Evolutionary conservation across 768 basidiomycete species (phyloP), one percentile per base, ranked within the genome.

Genomic region (Melanogaster broomeanus): DNA sequence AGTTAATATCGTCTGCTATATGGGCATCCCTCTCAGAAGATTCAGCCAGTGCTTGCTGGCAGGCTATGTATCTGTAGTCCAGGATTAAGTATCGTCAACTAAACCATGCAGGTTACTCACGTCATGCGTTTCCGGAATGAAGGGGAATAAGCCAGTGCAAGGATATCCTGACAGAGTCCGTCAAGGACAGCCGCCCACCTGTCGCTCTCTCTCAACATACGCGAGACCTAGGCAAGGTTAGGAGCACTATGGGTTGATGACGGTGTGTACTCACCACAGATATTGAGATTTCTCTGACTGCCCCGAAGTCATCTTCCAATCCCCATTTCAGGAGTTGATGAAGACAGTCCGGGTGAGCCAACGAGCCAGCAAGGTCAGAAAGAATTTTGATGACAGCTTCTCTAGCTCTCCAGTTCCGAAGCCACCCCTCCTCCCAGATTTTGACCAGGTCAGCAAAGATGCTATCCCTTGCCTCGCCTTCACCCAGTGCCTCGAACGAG

Each of bases 331-430:
- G 67, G 28, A 95, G 71, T 40, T 68, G 70, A 39, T 77, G 65
- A n/a, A 90, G 64, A 15, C 74, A 64, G n/a, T 73, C 71, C 30
- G 77, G 72, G 22, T 74, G 69, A 16, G 77, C 71, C 19, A 69
- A 63, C 15, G 73, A 75, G 13, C 78, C 68, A 24, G 72, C 63
- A 56, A 92, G 76, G 19, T 71, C 75, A 12, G 75, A 74, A 18
- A 94, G 68, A 31, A 77, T 73, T 50, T 76, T 74, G 38, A 84
- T 80, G 46, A 90, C 71, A n/a, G 71, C 73, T 63, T 94, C 90
- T 37, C 93, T 74, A 53, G 93, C 85, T 52, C 90, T 77, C 94
- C 95, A 98, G 12, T 81, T 80, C 42, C 74, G 77, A n/a, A 88
- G 76, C 55, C 72, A 70, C 2, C 75, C 77, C 42, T 78, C 77